phyloP scores from a whole-genome alignment of 306 rosid species.

The Begonia peltatifolia region DNA sequence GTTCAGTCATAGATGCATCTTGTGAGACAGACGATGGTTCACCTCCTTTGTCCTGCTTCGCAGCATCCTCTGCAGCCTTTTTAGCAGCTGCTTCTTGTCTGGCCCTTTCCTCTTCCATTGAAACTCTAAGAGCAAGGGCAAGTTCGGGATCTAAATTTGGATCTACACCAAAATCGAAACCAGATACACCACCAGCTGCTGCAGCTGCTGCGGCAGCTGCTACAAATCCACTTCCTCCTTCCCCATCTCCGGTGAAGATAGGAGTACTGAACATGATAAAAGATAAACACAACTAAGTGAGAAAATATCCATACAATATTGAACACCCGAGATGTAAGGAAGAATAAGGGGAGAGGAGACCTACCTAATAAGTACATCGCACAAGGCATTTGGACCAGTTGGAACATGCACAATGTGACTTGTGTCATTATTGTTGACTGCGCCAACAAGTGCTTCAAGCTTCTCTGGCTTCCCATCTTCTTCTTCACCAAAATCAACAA shows the following conservation, averaged over 20 bases:
- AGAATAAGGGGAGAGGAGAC: not conserved
- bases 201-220: conserved; percentile 80
- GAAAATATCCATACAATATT: not conserved
- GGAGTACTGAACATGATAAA: conserved; percentile 42
- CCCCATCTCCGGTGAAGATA: conserved; percentile 95
- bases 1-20: conserved; percentile 83
- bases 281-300: conserved; percentile 2
- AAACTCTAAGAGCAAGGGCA: conserved; percentile 98
- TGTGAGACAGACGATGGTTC: conserved; percentile 61
- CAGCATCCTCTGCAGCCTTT: conserved; percentile 80
- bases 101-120: conserved; percentile 99
- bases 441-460: conserved; percentile 67
- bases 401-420: conserved; percentile 58
- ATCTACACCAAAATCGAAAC: conserved; percentile 97
- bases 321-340: not conserved
- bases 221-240: conserved; percentile 89
- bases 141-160: conserved; percentile 98
- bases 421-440: conserved; percentile 71
- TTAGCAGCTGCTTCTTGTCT: conserved; percentile 99
- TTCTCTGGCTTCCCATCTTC: conserved; percentile 79
- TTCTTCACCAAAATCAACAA: conserved; percentile 81
- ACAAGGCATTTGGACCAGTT: conserved; percentile 40
- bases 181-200: conserved; percentile 81
- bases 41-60: conserved; percentile 63
- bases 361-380: conserved; percentile 66